Base-by-base conservation (phyloP, 306 rosid genomes). In the Vigna trinervia region DNA sequence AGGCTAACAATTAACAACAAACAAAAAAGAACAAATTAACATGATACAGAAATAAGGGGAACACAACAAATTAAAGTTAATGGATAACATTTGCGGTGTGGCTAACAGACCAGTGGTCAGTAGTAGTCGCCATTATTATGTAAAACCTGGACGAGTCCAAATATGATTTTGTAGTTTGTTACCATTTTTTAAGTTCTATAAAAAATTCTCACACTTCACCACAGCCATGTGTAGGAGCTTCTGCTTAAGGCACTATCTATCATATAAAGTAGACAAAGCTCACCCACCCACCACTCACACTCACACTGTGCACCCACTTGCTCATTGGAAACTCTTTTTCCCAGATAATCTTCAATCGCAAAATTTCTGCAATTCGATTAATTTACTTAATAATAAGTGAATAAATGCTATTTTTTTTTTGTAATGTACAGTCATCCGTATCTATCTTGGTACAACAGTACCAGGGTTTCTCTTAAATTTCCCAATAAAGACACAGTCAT, bases 81-180 rank as follows among this genome's bases (percentile, higher is more conserved):
- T 60, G 81, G 78, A 69, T 76, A 76, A 53, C 20, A 50, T 20
- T 50, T 60, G 12, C 19, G 3, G 63, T 45, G 6, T 71, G 68
- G 73, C 73, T 39, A 69, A 70, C 75, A 82, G 7, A 76, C 46
- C 23, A 52, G 82, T 64, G 85, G 74, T 36, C 60, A 48, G 69
- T 46, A 28, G 32, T 13, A 39, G 54, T 70, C 69, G 17, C 51
- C 50, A 64, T 6, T 48, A 63, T 12, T 38, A 26, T 45, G 50
- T 15, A 12, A 32, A 60, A 23, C 4, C 12, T n/a, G 67, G 19
- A 57, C 1, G 12, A 60, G 67, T 54, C 57, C 78, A 82, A 77
- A 72, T 30, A 2, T 11, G 17, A n/a, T 41, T 30, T 67, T 77
- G 5, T 68, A 57, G 70, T 81, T 62, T 17, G 14, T 13, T 41